Evolutionary conservation across 2,329 filamentous ascomycete genomes (phyloP), one percentile per base, ranked within the genome.

Genomic region (Apiospora kogelbergensis): DNA sequence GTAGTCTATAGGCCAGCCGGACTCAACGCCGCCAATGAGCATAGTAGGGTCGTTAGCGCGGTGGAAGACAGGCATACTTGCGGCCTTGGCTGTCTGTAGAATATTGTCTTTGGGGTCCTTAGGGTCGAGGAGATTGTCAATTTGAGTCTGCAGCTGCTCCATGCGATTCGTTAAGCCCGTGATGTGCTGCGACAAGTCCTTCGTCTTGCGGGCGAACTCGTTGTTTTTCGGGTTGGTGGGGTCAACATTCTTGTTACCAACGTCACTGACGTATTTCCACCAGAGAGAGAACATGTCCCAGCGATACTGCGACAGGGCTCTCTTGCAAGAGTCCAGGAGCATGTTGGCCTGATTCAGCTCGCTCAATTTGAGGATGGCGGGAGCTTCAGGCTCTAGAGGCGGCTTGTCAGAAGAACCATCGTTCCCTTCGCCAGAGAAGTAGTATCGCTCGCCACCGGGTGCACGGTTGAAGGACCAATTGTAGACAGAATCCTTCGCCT

Each of bases 221-320:
- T 67, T 66, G 15, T 53, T 26, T 20, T 68, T 11, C 24, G 41
- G 37, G 24, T 46, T 66, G 63, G 74, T 75, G 45, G 42, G 67
- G 10, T 71, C 66, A 48, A 57, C n/a, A 57, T 57, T 57, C 37
- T 40, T 40, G 37, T 40, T 40, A 11, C 37, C 37, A 40, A 20
- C 24, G n/a, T 77, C 74, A 60, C 68, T 76, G 1, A 79, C 71
- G 46, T 76, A 82, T 65, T 80, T 78, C 81, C 81, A 84, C 81
- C 81, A 84, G 2, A 71, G n/a, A 0, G 80, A 74, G 68, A 84
- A 84, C 72, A 83, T 72, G 13, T 81, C 75, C 81, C 82, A 84
- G 40, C 75, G 77, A 20, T 73, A 67, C 41, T 76, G 73, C n/a
- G 67, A 60, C 4, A 73, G 60, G 13, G 70, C 63, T 9, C 74